These are phyloP conservation scores for Yamadazyma epiphylla DNA, from an alignment of 1,139 yeast species.

Conservation along the genomic window DNA sequence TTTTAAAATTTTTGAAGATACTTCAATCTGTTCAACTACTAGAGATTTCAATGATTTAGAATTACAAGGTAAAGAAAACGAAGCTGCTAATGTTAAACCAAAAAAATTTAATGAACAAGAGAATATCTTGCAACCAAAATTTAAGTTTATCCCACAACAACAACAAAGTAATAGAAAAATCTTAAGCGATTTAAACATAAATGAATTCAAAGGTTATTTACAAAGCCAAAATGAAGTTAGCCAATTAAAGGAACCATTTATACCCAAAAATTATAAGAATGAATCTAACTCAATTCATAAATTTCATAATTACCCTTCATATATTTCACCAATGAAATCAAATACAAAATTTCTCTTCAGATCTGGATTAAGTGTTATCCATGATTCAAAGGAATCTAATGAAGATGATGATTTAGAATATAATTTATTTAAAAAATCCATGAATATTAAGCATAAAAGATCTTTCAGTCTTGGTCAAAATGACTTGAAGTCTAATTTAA, in stretches of 20 bases:
- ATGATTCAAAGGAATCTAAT: conserved; percentile 16
- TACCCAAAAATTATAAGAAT: conserved; percentile 30
- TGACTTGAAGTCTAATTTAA: conserved; percentile 30
- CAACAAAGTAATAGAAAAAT: conserved; percentile 22
- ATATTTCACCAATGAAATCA: conserved; percentile 13
- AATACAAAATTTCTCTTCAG: conserved; percentile 11
- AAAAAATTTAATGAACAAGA: conserved; percentile 34
- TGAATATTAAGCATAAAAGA: conserved; percentile 25
- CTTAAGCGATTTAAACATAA: conserved; percentile 28
- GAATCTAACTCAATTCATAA: conserved; percentile 35
- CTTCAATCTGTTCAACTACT: conserved; percentile 6
- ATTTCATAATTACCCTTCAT: conserved; percentile 15
- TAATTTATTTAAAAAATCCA: conserved; percentile 16
- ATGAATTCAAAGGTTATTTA: conserved; percentile 33
- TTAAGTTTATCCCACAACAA: conserved; percentile 11
- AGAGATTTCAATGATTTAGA: conserved; percentile 12
- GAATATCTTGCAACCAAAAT: conserved; percentile 41
- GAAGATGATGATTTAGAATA: conserved; percentile 30
- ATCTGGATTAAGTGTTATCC: conserved; percentile 9
- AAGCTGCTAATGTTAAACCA: neutral
- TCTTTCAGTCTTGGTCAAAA: conserved; percentile 40
- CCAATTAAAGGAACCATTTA: conserved; percentile 27
- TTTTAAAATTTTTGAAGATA: conserved; percentile 39
- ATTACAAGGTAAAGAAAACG: conserved; percentile 11
- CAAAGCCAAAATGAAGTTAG: conserved; percentile 7